These are phyloP conservation scores for Vitis rupestris DNA, from an alignment of 164 flowering plant species.

Conservation along the genomic window DNA sequence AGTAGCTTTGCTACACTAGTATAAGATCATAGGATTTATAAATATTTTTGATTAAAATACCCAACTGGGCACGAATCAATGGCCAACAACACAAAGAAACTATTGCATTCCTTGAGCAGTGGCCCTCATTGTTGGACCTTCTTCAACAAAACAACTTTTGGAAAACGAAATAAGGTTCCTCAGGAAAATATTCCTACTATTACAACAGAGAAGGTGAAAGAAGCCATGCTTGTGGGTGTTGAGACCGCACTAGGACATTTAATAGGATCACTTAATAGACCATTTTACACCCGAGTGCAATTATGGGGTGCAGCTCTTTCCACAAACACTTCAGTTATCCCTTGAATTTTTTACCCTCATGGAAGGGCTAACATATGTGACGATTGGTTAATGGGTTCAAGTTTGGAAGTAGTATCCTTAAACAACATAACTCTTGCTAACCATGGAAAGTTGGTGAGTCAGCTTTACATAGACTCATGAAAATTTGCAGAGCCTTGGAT, in stretches of 20 bases:
- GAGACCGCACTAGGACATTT: slow-evolving; percentile 74
- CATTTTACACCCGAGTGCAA: slow-evolving; percentile 67
- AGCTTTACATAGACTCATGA: too few relatives aligned
- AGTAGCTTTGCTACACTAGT: too few relatives aligned
- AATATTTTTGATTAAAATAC: too few relatives aligned
- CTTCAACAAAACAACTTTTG: slow-evolving; percentile 81
- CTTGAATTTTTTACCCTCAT: slow-evolving; percentile 90
- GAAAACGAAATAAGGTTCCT: slow-evolving; percentile 83
- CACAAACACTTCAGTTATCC: slow-evolving; percentile 72
- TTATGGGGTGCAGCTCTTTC: slow-evolving; percentile 99
- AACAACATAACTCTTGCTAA: slow-evolving; percentile 85
- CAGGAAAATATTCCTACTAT: slow-evolving; percentile 91
- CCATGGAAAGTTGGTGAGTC: slow-evolving; percentile 31
- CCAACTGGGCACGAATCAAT: too few relatives aligned
- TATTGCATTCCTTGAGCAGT: slow-evolving; percentile 31
- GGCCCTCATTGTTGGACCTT: slow-evolving; percentile 91
- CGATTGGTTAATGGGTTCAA: slow-evolving; percentile 96
- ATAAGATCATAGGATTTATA: too few relatives aligned
- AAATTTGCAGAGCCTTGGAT: too few relatives aligned
- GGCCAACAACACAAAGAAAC: slow-evolving; percentile 83
- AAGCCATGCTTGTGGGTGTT: slow-evolving; percentile 75
- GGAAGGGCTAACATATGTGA: slow-evolving; percentile 97
- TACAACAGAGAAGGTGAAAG: slow-evolving; percentile 80
- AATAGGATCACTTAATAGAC: slow-evolving; percentile 66
- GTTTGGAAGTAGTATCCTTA: slow-evolving; percentile 80